phyloP scores from a whole-genome alignment of 495 filamentous ascomycete genomes.

The Aspergillus sclerotiicarbonarius region DNA sequence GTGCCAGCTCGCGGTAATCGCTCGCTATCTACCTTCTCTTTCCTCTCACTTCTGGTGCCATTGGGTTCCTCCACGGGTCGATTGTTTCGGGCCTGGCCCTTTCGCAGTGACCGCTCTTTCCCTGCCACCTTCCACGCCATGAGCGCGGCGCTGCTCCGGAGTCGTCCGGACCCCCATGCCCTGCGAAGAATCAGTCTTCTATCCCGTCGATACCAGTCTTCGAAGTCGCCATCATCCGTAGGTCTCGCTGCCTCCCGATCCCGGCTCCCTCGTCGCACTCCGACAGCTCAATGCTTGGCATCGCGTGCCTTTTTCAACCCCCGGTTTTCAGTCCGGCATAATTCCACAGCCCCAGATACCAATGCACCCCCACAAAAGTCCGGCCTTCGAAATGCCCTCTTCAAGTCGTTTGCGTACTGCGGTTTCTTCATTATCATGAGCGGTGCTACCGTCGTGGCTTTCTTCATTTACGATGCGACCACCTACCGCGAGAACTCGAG shows the following conservation, averaged over 20 bases:
- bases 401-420: conserved; percentile 52
- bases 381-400: conserved; percentile 23
- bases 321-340: conserved; percentile 25
- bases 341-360: conserved; percentile 26
- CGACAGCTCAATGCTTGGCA: conserved; percentile 25
- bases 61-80: neutral
- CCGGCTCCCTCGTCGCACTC: conserved; percentile 23
- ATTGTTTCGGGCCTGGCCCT: neutral
- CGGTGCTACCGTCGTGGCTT: conserved; percentile 61
- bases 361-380: conserved; percentile 15
- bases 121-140: conserved; percentile 22
- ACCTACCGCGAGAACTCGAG: conserved; percentile 73
- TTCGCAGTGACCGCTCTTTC: neutral
- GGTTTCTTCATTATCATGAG: conserved; percentile 58
- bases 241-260: conserved; percentile 20
- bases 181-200: conserved; percentile 33
- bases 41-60: neutral
- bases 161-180: conserved; percentile 32
- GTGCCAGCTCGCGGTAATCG: neutral
- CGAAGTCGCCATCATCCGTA: conserved; percentile 12
- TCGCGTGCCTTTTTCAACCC: conserved; percentile 26
- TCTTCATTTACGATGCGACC: conserved; percentile 93
- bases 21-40: neutral
- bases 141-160: conserved; percentile 40
- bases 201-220: conserved; percentile 21